These are phyloP conservation scores for Corymbia calophylla DNA, from an alignment of 441 rosid species.

Conservation along the genomic window DNA sequence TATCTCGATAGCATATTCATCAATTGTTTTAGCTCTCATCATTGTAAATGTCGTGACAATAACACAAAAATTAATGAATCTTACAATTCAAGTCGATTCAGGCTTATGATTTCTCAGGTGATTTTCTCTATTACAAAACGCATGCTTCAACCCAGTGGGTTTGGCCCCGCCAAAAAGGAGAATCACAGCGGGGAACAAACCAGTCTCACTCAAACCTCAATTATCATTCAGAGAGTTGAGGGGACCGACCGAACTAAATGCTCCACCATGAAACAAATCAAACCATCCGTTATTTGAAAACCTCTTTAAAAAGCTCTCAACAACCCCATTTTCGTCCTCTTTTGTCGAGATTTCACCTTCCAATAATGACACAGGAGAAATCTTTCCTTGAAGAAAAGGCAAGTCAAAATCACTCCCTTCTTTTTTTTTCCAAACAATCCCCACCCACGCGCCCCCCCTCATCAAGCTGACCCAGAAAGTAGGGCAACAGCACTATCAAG, in stretches of 20 bases:
- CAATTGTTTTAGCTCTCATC: neutral
- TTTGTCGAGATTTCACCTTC: neutral
- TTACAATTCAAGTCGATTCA: neutral
- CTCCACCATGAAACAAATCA: neutral
- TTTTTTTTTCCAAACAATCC: neutral
- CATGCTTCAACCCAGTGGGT: neutral
- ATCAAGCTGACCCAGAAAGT: neutral
- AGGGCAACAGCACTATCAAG: neutral
- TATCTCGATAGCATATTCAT: neutral
- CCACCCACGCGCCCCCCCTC: neutral
- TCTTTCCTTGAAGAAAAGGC: neutral
- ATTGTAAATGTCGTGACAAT: neutral
- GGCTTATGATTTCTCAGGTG: too few relatives aligned
- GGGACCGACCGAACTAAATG: neutral
- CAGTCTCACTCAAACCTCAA: neutral
- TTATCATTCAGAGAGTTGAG: neutral
- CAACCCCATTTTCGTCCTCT: neutral
- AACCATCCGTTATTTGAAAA: neutral
- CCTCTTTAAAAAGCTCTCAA: neutral
- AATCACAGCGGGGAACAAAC: neutral
- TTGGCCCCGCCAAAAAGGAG: neutral
- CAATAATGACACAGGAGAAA: neutral
- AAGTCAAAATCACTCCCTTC: neutral
- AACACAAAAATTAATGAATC: neutral
- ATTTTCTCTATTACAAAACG: neutral